Conservation (phyloP, 163 green algal species). For the Scenedesmus sp. region DNA sequence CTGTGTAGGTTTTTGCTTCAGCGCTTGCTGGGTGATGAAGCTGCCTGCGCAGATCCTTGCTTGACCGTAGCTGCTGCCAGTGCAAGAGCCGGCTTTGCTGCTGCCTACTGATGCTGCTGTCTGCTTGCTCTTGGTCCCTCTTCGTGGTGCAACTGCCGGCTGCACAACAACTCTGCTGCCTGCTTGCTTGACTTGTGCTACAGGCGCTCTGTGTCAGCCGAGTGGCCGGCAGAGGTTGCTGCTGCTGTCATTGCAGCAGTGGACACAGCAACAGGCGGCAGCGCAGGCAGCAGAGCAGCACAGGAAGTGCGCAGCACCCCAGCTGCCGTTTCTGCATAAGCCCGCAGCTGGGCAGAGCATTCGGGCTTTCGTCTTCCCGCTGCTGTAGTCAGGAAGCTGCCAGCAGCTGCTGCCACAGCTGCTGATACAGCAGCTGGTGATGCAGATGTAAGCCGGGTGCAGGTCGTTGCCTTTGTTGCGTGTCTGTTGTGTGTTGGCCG, state of each 20-base stretch:
- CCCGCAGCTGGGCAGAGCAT: neutral
- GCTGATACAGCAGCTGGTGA: neutral
- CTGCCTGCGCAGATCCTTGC: too few species aligned
- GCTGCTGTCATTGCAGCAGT: slow-evolving; percentile 40
- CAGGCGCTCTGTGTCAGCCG: slow-evolving; percentile 19
- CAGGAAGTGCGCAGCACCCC: neutral
- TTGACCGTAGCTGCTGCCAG: neutral
- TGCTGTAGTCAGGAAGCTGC: neutral
- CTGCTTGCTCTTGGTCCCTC: neutral
- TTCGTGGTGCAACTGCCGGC: neutral
- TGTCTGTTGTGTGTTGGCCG: neutral
- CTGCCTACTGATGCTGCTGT: neutral
- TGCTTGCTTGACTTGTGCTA: neutral
- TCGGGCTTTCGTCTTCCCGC: neutral
- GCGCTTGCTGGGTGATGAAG: too few species aligned
- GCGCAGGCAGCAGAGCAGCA: slow-evolving; percentile 4
- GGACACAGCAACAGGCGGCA: neutral
- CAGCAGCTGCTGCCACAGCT: neutral
- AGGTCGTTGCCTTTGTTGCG: too few species aligned
- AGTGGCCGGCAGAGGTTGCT: slow-evolving; percentile 39
- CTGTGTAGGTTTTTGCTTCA: too few species aligned
- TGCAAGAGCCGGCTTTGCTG: neutral
- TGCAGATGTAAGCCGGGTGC: too few species aligned
- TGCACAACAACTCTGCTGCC: neutral
- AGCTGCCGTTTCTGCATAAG: neutral